Evolutionary conservation across 1,284 basidiomycete species (phyloP).

Genomic region (Heterobasidion parviporum): DNA sequence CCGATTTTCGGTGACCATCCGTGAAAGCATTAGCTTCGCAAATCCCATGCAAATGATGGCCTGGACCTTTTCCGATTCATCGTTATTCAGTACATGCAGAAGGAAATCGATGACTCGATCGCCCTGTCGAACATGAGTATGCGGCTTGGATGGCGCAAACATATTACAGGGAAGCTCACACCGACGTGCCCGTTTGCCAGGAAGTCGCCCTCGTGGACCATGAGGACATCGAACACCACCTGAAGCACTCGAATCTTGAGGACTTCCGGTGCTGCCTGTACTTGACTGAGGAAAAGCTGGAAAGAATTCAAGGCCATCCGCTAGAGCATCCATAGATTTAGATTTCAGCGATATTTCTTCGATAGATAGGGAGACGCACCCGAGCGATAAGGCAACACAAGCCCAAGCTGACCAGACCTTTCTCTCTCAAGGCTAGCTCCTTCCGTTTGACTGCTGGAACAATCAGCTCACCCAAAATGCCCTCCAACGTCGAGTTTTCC

Average conservation of each 20-base stretch:
- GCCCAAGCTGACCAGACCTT: slow-evolving; percentile 81
- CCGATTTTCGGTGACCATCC: slow-evolving; percentile 70
- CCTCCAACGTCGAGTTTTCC: slow-evolving; percentile 91
- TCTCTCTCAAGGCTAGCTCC: slow-evolving; percentile 77
- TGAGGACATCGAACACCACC: slow-evolving; percentile 85
- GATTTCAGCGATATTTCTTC: neutral
- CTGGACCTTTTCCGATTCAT: slow-evolving; percentile 73
- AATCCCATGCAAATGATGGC: slow-evolving; percentile 79
- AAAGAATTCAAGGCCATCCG: slow-evolving; percentile 90
- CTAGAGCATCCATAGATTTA: slow-evolving; percentile 24
- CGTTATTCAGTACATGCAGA: slow-evolving; percentile 65
- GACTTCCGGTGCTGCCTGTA: slow-evolving; percentile 69
- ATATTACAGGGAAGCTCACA: slow-evolving; percentile 25
- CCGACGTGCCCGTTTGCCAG: slow-evolving; percentile 47
- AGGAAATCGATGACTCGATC: slow-evolving; percentile 71
- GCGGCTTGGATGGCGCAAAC: neutral
- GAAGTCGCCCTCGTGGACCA: slow-evolving; percentile 82
- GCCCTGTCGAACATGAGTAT: slow-evolving; percentile 30
- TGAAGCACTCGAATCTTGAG: slow-evolving; percentile 80
- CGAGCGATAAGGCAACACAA: slow-evolving; percentile 88
- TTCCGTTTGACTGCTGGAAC: slow-evolving; percentile 87
- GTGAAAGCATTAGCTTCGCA: slow-evolving; percentile 85
- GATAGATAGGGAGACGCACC: slow-evolving; percentile 24
- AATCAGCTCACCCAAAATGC: slow-evolving; percentile 84
- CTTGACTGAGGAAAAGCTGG: slow-evolving; percentile 84